Evolutionary conservation across 2,329 filamentous ascomycete species (phyloP), one percentile per base, ranked within the genome.

Genomic region (Exophiala dermatitidis): DNA sequence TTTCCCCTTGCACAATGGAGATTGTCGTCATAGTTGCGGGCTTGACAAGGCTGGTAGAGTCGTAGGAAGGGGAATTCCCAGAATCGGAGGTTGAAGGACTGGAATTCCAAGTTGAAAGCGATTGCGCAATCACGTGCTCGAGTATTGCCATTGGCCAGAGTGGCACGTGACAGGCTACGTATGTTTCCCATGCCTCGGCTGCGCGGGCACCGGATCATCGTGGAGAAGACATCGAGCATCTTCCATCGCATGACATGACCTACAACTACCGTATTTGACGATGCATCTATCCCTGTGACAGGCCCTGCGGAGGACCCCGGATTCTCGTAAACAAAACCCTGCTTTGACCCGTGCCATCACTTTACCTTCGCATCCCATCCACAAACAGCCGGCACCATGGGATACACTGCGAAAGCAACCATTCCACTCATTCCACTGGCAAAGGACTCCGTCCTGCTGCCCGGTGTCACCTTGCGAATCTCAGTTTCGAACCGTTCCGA

Each of bases 401-500:
- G 56, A 42, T 61, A 52, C 60, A 67, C 66, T 52, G 69, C 66
- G 60, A 67, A 66, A 32, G 69, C 66, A 50, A 74, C 71, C 61
- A 63, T 95, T 33, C 87, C 91, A 43, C 74, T 97, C 63, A 85
- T 97, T 62, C 88, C 90, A 36, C 80, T 97, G 41, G 82, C 88
- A 49, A 83, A 85, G 65, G 86, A 85, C 60, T 81, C 83, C 58
- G 86, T 96, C 61, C 82, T 97, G 38, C 80, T 95, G 6, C 93
- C 93, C 3, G 89, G 90, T 58, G 83, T 90, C 52, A 83, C 90
- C 47, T 80, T 95, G 63, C 86, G 90, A 63, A 86, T 97, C 60
- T 83, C 88, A 50, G 85, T 96, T 48, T 82, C 85, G 38, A 84
- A 85, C 69, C 88, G 91, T 48, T 83, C 88, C 61, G 93, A 97